These are phyloP conservation scores for Phytophthora pistaciae DNA, from an alignment of 352 stramenopile genomes.

Conservation along the genomic window DNA sequence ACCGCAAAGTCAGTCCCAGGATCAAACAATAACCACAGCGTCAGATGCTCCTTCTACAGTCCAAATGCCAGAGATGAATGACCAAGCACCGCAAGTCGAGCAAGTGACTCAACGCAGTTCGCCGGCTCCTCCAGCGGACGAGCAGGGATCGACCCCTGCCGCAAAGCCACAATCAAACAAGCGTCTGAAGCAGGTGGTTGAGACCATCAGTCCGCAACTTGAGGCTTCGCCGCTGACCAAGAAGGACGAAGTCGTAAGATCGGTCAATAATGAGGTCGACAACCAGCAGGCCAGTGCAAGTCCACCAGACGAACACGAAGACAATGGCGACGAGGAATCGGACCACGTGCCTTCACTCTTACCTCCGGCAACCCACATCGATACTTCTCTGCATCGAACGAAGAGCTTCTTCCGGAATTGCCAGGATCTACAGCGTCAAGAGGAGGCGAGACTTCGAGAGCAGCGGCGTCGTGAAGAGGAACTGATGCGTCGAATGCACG, in stretches of 20 bases:
- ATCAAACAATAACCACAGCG: neutral
- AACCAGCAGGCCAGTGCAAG: slow-evolving; percentile 25
- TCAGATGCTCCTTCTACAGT: neutral
- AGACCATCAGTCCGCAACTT: slow-evolving; percentile 20
- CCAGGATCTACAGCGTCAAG: slow-evolving; percentile 48
- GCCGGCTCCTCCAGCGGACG: neutral
- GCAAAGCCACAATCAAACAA: neutral
- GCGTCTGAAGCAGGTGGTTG: slow-evolving; percentile 1
- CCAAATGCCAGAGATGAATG: neutral
- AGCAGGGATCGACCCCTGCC: neutral
- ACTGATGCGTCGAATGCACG: slow-evolving; percentile 51
- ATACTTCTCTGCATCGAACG: slow-evolving; percentile 16
- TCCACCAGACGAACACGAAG: slow-evolving; percentile 1
- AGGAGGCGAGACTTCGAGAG: slow-evolving; percentile 44
- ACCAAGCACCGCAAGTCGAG: neutral
- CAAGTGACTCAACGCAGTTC: neutral
- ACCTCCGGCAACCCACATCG: neutral
- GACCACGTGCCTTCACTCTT: slow-evolving; percentile 21
- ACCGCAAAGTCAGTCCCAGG: neutral
- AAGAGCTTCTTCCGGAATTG: slow-evolving; percentile 59
- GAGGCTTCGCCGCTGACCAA: slow-evolving; percentile 18
- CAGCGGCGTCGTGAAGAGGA: slow-evolving; percentile 44
- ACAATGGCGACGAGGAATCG: slow-evolving; percentile 16
- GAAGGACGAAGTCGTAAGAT: slow-evolving; percentile 17
- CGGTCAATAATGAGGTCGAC: slow-evolving; percentile 4